These are phyloP conservation scores for Rhodotorula toruloides DNA, from an alignment of 768 basidiomycete genomes.

Conservation along the genomic window DNA sequence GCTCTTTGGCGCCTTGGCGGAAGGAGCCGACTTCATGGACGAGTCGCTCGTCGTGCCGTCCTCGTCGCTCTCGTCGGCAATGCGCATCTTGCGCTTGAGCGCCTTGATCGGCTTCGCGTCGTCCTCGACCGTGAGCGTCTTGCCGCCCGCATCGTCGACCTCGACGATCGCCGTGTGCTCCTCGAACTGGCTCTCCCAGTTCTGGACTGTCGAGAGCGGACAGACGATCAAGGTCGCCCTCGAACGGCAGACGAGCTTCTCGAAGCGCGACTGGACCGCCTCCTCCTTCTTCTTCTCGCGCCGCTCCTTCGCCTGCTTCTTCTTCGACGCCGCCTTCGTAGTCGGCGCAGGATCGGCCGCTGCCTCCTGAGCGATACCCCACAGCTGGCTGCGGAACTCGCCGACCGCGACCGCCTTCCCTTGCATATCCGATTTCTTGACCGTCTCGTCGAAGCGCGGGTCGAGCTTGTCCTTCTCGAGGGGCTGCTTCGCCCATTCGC, in stretches of 20 bases:
- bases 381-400: slow-evolving; percentile 18
- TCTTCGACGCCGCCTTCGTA: slow-evolving; percentile 59
- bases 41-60: slow-evolving; percentile 10
- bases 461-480: slow-evolving; percentile 54
- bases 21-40: not conserved
- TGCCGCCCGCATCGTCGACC: slow-evolving; percentile 16
- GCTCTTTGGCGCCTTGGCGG: not conserved
- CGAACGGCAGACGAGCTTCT: slow-evolving; percentile 72
- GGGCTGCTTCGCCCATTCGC: slow-evolving; percentile 54
- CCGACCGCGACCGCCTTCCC: slow-evolving; percentile 1
- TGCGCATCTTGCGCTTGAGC: not conserved
- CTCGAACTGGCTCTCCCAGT: slow-evolving; percentile 98
- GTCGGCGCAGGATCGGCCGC: not conserved
- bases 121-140: slow-evolving; percentile 28
- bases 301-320: slow-evolving; percentile 62
- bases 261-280: slow-evolving; percentile 60
- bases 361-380: not conserved
- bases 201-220: slow-evolving; percentile 90
- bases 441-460: slow-evolving; percentile 30
- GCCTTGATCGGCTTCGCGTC: slow-evolving; percentile 11
- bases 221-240: slow-evolving; percentile 94
- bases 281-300: slow-evolving; percentile 54
- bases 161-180: slow-evolving; percentile 57
- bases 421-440: not conserved
- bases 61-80: slow-evolving; percentile 22